Conservation (phyloP, 179 eudicot genomes). For the Vitellaria paradoxa region DNA sequence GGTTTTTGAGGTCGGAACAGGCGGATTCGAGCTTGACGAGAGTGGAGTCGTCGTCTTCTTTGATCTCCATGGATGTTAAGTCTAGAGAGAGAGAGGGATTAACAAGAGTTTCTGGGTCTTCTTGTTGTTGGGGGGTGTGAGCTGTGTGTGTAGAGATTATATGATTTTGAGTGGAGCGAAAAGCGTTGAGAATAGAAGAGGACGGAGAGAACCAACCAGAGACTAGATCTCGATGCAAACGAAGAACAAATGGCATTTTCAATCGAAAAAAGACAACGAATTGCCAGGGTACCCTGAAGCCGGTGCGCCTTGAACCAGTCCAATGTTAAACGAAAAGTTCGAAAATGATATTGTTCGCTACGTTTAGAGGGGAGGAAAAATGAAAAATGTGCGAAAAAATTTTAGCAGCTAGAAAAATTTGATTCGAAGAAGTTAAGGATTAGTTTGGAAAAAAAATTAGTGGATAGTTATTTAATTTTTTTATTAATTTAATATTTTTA, state of each 20-base stretch:
- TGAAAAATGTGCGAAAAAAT: no score
- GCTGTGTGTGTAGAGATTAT: background rate
- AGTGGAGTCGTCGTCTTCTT: conserved; percentile 23
- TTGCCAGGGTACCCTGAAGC: background rate
- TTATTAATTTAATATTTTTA: no score
- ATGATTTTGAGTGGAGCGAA: background rate
- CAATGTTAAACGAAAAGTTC: background rate
- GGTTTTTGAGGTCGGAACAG: conserved; percentile 32
- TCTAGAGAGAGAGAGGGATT: background rate
- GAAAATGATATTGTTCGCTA: background rate
- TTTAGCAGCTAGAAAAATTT: no score
- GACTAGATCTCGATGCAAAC: conserved; percentile 21
- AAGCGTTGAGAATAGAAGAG: background rate
- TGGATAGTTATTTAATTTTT: no score
- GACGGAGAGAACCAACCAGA: conserved; percentile 2
- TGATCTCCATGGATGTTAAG: conserved; percentile 19
- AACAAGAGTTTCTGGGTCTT: background rate
- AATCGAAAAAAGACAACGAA: conserved; percentile 6
- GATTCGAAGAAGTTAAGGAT: no score
- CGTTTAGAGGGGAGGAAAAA: background rate
- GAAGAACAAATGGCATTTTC: conserved; percentile 31
- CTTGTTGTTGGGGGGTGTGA: background rate
- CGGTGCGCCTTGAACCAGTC: conserved; percentile 12
- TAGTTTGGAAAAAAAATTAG: no score
- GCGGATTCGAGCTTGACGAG: conserved; percentile 29